Conservation (phyloP, 371 early-diverging fungal genomes). For the Mortierella sp. region DNA sequence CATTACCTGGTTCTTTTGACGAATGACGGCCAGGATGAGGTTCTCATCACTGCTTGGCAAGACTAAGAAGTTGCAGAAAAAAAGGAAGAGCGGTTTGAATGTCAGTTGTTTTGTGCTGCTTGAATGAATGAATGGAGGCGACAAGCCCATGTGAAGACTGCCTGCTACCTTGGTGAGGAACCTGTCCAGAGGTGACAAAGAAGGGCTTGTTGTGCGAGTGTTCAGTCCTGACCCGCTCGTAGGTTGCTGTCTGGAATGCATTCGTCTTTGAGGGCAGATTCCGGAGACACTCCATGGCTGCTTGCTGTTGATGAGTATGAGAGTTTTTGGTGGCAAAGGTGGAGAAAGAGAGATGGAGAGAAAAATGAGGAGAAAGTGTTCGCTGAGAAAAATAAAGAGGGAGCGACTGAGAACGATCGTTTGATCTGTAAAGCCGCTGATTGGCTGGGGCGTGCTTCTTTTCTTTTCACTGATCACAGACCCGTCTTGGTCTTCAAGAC, state of each 20-base stretch:
- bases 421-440: neutral
- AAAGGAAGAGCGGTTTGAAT: neutral
- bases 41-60: slow-evolving; percentile 46
- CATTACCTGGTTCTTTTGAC: slow-evolving; percentile 38
- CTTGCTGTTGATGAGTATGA: neutral
- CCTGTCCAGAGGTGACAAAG: slow-evolving; percentile 37
- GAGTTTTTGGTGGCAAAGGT: neutral
- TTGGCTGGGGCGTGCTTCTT: no score
- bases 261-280: slow-evolving; percentile 63
- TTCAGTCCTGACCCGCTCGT: slow-evolving; percentile 58
- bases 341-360: neutral
- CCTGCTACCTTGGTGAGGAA: slow-evolving; percentile 44
- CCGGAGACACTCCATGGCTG: slow-evolving; percentile 43
- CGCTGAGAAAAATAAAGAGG: neutral
- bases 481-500: no score
- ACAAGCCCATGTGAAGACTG: neutral
- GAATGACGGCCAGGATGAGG: slow-evolving; percentile 45
- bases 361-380: no score
- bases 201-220: slow-evolving; percentile 38
- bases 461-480: no score
- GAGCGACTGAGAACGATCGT: no score
- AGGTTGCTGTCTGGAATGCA: slow-evolving; percentile 56
- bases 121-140: neutral
- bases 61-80: slow-evolving; percentile 3
- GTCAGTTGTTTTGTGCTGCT: neutral